These are phyloP conservation scores for Senna siamea DNA, from an alignment of 306 rosid genomes.

Conservation along the genomic window DNA sequence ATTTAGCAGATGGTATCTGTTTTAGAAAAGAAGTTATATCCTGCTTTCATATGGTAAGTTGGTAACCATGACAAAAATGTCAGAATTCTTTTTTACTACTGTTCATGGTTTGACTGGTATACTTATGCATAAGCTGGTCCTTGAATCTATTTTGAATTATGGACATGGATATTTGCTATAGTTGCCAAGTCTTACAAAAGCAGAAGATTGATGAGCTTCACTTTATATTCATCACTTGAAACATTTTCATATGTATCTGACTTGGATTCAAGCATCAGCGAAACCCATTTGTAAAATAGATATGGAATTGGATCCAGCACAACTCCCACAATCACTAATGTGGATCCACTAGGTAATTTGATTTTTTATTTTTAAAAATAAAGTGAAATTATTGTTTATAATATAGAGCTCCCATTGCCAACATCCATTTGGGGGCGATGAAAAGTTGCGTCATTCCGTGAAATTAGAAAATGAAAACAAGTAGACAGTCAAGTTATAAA, in stretches of 20 bases:
- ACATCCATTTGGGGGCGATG: not conserved
- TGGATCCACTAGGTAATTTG: too few relatives aligned
- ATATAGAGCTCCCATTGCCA: not conserved
- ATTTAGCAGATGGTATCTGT: slow-evolving; percentile 6
- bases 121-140: not conserved
- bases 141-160: not conserved
- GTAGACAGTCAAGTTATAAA: too few relatives aligned
- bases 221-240: not conserved
- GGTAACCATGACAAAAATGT: not conserved
- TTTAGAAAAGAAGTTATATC: too few relatives aligned
- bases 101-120: not conserved
- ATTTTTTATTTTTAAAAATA: too few relatives aligned
- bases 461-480: too few relatives aligned
- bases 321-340: too few relatives aligned
- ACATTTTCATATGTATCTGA: not conserved
- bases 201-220: not conserved
- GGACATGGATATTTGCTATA: not conserved
- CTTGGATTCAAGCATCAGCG: not conserved
- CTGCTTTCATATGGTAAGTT: too few relatives aligned
- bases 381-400: too few relatives aligned
- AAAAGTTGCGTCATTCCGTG: too few relatives aligned
- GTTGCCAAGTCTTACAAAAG: not conserved
- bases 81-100: not conserved
- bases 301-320: too few relatives aligned
- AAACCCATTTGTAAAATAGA: too few relatives aligned